phyloP scores from a whole-genome alignment of 2,329 filamentous ascomycete species.

The Cladosporium halotolerans region DNA sequence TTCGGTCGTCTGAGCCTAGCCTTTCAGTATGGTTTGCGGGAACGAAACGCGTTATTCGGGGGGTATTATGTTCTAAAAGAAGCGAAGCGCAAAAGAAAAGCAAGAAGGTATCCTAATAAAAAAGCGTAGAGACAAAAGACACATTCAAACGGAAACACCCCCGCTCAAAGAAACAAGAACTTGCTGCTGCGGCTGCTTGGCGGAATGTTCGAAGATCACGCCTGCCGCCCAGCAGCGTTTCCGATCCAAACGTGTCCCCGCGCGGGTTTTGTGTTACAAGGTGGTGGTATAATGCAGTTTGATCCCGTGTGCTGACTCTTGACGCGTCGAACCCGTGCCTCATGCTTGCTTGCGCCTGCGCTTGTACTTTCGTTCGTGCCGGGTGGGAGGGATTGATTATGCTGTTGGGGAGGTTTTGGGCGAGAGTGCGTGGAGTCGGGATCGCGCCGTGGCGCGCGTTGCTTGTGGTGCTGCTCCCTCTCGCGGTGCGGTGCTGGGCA shows the following conservation, averaged over 20 bases:
- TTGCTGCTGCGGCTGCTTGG: too few relatives aligned
- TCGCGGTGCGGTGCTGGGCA: too few relatives aligned
- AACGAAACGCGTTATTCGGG: not conserved
- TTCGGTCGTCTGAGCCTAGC: too few relatives aligned
- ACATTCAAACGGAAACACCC: not conserved
- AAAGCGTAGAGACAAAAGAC: not conserved
- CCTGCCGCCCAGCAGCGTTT: too few relatives aligned
- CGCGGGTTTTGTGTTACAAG: too few relatives aligned
- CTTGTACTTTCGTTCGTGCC: not conserved
- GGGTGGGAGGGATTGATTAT: not conserved
- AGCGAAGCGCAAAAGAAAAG: not conserved
- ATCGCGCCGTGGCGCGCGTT: not conserved
- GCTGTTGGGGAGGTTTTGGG: not conserved
- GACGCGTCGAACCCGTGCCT: too few relatives aligned
- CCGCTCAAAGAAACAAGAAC: too few relatives aligned
- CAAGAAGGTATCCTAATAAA: slow-evolving; percentile 5
- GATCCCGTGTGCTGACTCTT: too few relatives aligned
- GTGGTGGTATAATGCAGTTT: too few relatives aligned
- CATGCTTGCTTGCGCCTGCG: not conserved
- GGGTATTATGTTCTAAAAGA: slow-evolving; percentile 7
- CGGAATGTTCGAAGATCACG: too few relatives aligned
- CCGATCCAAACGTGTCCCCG: too few relatives aligned
- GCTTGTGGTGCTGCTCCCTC: not conserved
- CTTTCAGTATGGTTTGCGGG: not conserved
- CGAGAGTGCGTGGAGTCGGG: not conserved